Conservation (phyloP, 1,284 basidiomycete species). For the Malassezia globosa region DNA sequence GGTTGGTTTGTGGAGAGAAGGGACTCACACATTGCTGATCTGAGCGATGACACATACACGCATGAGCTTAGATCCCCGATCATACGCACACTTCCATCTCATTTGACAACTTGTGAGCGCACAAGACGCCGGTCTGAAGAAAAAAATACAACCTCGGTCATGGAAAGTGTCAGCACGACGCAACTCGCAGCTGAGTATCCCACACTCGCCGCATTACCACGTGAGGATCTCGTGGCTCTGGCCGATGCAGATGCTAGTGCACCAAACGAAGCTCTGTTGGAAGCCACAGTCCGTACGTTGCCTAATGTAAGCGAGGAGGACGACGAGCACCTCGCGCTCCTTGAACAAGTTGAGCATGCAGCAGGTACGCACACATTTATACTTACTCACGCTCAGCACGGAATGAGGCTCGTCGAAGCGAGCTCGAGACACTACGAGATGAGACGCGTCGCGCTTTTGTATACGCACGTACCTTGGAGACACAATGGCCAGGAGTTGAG, state of each 20-base stretch:
- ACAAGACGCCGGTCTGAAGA: too few relatives aligned
- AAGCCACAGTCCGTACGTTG: conserved; percentile 28
- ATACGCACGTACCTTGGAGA: conserved; percentile 24
- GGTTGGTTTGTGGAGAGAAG: too few relatives aligned
- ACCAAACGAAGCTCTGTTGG: conserved; percentile 20
- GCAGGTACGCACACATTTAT: conserved; percentile 26
- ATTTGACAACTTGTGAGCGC: too few relatives aligned
- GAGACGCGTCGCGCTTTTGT: conserved; percentile 33
- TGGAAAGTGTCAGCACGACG: not conserved
- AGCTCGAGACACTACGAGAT: conserved; percentile 25
- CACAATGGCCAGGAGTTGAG: conserved; percentile 24
- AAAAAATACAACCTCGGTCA: too few relatives aligned
- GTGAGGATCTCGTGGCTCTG: conserved; percentile 28
- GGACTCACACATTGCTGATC: too few relatives aligned
- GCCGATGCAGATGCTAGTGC: conserved; percentile 2
- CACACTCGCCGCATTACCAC: conserved; percentile 18
- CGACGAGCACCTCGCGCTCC: conserved; percentile 21
- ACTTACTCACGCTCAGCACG: too few relatives aligned
- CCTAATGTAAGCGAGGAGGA: conserved; percentile 24
- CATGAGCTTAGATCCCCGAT: too few relatives aligned
- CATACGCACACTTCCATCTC: too few relatives aligned
- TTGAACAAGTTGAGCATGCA: conserved; percentile 24
- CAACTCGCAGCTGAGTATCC: conserved; percentile 23
- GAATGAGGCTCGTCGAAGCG: conserved; percentile 27
- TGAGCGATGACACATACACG: too few relatives aligned